Conservation (phyloP, 371 early-diverging fungal species). For the Nosema granulosis region DNA sequence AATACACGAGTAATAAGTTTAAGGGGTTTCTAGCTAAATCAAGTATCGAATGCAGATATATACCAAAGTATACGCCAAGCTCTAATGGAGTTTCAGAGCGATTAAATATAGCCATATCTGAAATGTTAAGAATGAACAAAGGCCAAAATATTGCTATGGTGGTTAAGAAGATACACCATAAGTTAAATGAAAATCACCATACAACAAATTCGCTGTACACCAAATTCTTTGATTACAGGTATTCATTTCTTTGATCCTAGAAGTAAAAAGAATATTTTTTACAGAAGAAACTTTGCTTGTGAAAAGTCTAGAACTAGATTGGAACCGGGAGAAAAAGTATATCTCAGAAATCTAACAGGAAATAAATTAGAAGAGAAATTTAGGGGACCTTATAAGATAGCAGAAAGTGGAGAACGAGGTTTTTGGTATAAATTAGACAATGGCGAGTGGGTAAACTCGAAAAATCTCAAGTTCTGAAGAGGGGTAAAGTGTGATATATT, state of each 20-base stretch:
- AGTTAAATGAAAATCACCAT: conserved; percentile 11
- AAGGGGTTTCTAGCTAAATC: not conserved
- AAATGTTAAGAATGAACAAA: not conserved
- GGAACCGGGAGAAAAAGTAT: not conserved
- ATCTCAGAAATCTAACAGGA: not conserved
- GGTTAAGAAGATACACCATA: conserved; percentile 5
- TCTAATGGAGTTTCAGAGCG: conserved; percentile 4
- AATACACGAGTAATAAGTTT: conserved; percentile 1
- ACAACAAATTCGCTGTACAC: not conserved
- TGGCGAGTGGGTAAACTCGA: not conserved
- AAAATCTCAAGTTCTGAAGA: not conserved
- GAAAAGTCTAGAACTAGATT: not conserved
- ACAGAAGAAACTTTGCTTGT: not conserved
- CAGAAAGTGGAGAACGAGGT: not conserved
- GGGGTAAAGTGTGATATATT: conserved; percentile 10
- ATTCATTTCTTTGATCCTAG: conserved; percentile 3
- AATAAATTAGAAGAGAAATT: conserved; percentile 4
- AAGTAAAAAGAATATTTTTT: no score
- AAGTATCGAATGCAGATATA: not conserved
- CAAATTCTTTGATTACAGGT: not conserved
- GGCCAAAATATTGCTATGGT: not conserved
- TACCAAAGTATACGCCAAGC: not conserved
- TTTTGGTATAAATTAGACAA: not conserved
- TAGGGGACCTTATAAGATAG: conserved; percentile 1
- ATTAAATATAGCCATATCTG: not conserved